Evolutionary conservation across 805 yeast species (phyloP), one percentile per base, ranked within the genome.

Genomic region (Candida maris): DNA sequence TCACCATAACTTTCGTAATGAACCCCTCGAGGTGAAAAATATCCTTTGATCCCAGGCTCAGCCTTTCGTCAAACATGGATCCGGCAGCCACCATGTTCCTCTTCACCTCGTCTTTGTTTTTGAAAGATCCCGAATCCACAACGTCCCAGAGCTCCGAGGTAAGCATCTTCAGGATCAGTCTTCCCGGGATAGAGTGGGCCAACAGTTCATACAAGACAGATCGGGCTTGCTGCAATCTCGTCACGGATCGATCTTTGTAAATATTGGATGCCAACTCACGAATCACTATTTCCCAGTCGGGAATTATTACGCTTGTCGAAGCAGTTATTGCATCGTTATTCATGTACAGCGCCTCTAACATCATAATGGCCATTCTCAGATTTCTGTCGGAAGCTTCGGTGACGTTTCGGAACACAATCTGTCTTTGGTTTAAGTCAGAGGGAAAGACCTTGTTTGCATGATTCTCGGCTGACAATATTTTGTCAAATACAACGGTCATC

Each of bases 11-110:
- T 55, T 76, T 81, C 1, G 97, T 96, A 14, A 85, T 75, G 56
- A 87, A 93, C 1, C 97, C 98, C 65, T 93, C 98, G 37, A 93
- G 64, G 62, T 93, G 98, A 61, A 86, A 93, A 9, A 93, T 91
- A 25, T 88, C 85, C 60, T 93, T 93, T 41, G 75, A 75, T 3
- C 97, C 98, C 40, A 84, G 64, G 39, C 88, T 77, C 41, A 93
- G 68, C 39, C 98, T 73, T 52, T 93, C 96, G 55, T 93, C 98
- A 51, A 77, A 81, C 1, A 69, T 54, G 2, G 95, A 74, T 3
- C 83, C 81, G 4, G 77, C 62, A 6, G 73, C 73, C 8, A 84
- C 74, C 23, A 85, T 64, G 5, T 60, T 65, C n/a, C 58, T 42
- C 29, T 73, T 70, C 3, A 68, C 56, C 1, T 49, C 41, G 28